Conservation (phyloP, 805 yeast species). For the Kregervanrija delftensis region DNA sequence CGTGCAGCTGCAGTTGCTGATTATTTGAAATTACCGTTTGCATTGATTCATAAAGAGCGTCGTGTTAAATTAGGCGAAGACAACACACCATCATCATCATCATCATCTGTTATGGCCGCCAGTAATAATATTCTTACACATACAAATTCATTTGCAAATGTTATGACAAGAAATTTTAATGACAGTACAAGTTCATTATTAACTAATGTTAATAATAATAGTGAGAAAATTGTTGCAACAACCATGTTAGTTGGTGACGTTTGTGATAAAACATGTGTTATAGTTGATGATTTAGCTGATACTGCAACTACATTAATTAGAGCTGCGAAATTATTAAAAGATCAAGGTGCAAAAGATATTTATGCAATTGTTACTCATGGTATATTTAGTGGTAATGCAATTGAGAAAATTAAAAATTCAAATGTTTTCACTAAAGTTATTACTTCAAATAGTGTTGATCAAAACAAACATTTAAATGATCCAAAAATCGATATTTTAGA, state of each 20-base stretch:
- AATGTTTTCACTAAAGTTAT: constrained; percentile 70
- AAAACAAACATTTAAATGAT: constrained; percentile 40
- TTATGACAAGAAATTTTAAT: not conserved
- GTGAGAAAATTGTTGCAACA: constrained; percentile 47
- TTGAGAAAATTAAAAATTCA: constrained; percentile 57
- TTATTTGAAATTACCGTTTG: constrained; percentile 79
- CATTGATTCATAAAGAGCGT: constrained; percentile 91
- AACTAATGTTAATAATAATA: not conserved
- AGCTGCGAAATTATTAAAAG: constrained; percentile 87
- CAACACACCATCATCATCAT: not conserved
- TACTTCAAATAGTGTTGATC: constrained; percentile 91
- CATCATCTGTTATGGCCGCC: constrained; percentile 5
- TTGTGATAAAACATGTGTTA: constrained; percentile 74
- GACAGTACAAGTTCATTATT: not conserved
- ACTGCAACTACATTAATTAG: constrained; percentile 88
- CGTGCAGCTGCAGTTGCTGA: constrained; percentile 95
- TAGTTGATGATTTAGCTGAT: constrained; percentile 90
- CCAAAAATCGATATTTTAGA: constrained; percentile 73
- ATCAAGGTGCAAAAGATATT: constrained; percentile 84
- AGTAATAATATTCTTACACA: not conserved
- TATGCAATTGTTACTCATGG: constrained; percentile 91
- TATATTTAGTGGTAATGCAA: constrained; percentile 86
- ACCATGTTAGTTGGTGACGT: constrained; percentile 98
- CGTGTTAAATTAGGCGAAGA: constrained; percentile 29
- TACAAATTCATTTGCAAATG: not conserved